phyloP scores from a whole-genome alignment of 1,139 yeast species.

The Suhomyces bokatorum region DNA sequence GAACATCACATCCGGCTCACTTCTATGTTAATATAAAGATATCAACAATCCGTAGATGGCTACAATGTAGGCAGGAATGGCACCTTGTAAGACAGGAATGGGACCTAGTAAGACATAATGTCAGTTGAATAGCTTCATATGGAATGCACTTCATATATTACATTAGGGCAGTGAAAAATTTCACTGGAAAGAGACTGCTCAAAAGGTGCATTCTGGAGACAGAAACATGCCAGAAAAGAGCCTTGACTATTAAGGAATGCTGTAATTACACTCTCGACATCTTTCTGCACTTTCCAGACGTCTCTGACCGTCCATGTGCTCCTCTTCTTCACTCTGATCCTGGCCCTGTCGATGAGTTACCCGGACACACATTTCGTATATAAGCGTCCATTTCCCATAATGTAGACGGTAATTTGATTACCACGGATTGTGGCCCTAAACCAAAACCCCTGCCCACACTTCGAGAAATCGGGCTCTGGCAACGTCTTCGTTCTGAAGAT shows the following conservation, averaged over 20 bases:
- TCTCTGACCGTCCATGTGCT: neutral
- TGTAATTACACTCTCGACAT: neutral
- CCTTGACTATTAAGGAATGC: neutral
- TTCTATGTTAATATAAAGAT: constrained; percentile 13
- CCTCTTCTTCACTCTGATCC: neutral
- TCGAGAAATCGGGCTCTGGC: constrained; percentile 9
- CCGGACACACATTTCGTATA: constrained; percentile 13
- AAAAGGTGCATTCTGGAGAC: neutral
- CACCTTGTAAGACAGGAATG: no score
- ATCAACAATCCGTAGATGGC: constrained; percentile 1
- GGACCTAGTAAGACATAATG: no score
- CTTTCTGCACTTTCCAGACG: neutral
- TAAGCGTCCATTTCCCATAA: neutral
- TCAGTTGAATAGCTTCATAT: no score
- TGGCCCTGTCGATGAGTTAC: constrained; percentile 11
- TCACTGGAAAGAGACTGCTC: neutral
- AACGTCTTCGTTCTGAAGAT: constrained; percentile 25
- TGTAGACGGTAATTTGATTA: constrained; percentile 40
- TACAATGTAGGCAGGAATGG: no score
- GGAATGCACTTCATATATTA: no score
- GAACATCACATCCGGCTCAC: constrained; percentile 12
- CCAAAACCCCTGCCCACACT: constrained; percentile 25
- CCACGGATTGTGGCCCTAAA: constrained; percentile 44
- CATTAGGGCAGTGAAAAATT: neutral
- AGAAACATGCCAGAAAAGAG: neutral